Base-by-base conservation (phyloP, 2,329 filamentous ascomycete species). In the Diaporthe sp. region DNA sequence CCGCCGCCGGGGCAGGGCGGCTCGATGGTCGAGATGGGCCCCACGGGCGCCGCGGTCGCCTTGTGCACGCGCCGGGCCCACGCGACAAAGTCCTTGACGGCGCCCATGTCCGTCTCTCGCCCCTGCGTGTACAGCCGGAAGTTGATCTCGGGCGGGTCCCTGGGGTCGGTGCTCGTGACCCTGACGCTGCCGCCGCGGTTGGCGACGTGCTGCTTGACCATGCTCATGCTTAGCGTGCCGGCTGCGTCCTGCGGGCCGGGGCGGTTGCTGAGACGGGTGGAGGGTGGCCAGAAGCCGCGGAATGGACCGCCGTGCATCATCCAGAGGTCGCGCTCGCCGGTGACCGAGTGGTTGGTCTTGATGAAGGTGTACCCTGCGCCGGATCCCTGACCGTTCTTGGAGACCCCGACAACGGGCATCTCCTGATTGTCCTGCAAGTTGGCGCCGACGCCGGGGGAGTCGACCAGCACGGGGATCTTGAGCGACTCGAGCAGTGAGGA, bases 171-270 rank as follows among this genome's bases (percentile, higher is more conserved):
- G 0, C 91, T 93, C 25, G 85, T 86, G 2, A 94, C 86, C 2
- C 84, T 89, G 20, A 94, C 92, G 0, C 87, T 91, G n/a, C 93
- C 93, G 12, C 88, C 88, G 70, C 87, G 86, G 57, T 94, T 94
- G 10, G 85, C 83, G 39, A 83, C 84, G 65, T 86, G 86, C 71
- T 84, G 84, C 77, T 85, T 85, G 42, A 85, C 84, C 77, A 85
- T 83, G 55, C 82, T 82, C 63, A 85, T 84, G 47, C 65, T 68
- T 4, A 68, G 65, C 2, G 65, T 68, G 71, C 83, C 83, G 74
- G 84, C 85, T 10, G 78, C 58, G 76, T 76, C 76, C 77, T 79
- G 22, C 78, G 82, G 77, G 6, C 65, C 65, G 3, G 65, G 65
- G 2, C 31, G 47, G 65, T 68, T 68, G 65, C 47, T 68, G 7